Percentiles rank a stretch among this genome's conserved stretches.
Evolutionary conservation across 306 rosid genomes (phyloP).

Genomic region (Prunus mongolica): DNA sequence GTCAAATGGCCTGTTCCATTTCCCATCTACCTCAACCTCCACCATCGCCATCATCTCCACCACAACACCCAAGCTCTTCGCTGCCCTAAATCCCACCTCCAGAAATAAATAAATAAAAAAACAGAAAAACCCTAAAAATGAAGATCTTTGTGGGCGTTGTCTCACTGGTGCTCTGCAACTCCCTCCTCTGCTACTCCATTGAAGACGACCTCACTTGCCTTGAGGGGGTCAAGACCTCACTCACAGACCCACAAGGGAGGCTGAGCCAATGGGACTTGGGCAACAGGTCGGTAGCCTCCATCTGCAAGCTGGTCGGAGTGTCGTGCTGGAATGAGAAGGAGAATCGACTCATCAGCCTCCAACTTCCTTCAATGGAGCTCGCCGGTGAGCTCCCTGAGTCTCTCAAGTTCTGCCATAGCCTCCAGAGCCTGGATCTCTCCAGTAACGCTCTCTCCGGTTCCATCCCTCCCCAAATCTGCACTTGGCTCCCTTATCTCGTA

Average conservation of each 20-base stretch:
- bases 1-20: not conserved
- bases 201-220: slow-evolving; percentile 49
- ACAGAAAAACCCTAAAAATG: slow-evolving; percentile 12
- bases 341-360: slow-evolving; percentile 50
- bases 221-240: slow-evolving; percentile 37
- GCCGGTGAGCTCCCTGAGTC: slow-evolving; percentile 44
- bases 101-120: not conserved
- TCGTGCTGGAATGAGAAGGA: slow-evolving; percentile 62
- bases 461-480: slow-evolving; percentile 44
- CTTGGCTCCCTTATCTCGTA: slow-evolving; percentile 56
- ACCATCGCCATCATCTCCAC: not conserved
- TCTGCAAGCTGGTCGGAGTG: slow-evolving; percentile 51
- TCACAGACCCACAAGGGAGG: slow-evolving; percentile 35
- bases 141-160: not conserved
- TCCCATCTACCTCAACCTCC: not conserved
- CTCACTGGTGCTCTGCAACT: slow-evolving; percentile 16
- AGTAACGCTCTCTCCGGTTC: slow-evolving; percentile 40
- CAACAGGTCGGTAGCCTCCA: slow-evolving; percentile 39
- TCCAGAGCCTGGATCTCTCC: slow-evolving; percentile 44
- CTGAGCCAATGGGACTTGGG: slow-evolving; percentile 38
- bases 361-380: slow-evolving; percentile 46
- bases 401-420: slow-evolving; percentile 49
- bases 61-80: not conserved
- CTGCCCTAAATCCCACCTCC: not conserved
- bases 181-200: slow-evolving; percentile 11